phyloP scores from a whole-genome alignment of 306 rosid species.

The Notholithocarpus densiflorus region DNA sequence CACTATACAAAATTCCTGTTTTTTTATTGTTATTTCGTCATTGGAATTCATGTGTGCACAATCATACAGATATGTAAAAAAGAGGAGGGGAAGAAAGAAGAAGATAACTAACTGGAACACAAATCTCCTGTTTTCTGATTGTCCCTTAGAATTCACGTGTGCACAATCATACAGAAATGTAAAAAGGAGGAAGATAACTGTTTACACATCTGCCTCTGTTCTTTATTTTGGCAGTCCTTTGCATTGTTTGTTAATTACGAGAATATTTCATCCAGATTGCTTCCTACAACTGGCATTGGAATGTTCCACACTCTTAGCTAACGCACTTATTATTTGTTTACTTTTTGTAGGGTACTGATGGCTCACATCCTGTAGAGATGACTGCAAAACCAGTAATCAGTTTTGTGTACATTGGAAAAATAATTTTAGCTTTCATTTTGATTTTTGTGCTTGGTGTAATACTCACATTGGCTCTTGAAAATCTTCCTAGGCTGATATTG shows the following conservation, averaged over 20 bases:
- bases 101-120: not conserved
- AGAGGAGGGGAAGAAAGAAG: not conserved
- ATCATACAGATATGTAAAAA: not conserved
- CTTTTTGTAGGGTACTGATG: slow-evolving; percentile 37
- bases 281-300: not conserved
- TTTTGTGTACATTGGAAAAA: slow-evolving; percentile 46
- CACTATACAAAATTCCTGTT: too few relatives aligned
- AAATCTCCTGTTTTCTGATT: too few relatives aligned
- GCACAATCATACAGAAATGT: not conserved
- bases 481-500: slow-evolving; percentile 54
- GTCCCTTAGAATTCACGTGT: not conserved
- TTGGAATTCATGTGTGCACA: not conserved
- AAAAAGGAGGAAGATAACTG: not conserved
- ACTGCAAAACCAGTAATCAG: slow-evolving; percentile 34
- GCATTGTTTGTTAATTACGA: not conserved
- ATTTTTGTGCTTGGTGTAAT: slow-evolving; percentile 61
- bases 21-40: too few relatives aligned
- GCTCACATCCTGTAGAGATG: slow-evolving; percentile 17
- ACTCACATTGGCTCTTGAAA: slow-evolving; percentile 64
- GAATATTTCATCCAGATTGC: not conserved
- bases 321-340: slow-evolving; percentile 11
- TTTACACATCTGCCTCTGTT: not conserved
- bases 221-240: not conserved
- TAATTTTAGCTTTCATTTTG: slow-evolving; percentile 51
- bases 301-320: slow-evolving; percentile 1